Evolutionary conservation across 176 grass and related monocot species (phyloP).

Genomic region (Secale cereale): DNA sequence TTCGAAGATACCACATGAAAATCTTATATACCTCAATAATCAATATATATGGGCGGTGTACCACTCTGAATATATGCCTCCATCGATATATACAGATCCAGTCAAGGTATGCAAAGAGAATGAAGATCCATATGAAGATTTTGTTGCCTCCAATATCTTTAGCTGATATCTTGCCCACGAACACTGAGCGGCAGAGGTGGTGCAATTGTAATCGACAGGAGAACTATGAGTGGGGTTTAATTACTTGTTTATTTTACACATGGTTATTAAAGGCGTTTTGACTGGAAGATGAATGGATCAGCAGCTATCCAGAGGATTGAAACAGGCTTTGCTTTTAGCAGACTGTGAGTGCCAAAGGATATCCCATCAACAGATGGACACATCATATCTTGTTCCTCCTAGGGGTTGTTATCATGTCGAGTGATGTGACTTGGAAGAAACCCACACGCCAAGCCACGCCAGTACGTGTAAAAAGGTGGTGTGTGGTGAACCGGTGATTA

Average conservation of each 20-base stretch:
- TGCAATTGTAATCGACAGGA: background rate
- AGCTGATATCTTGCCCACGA: background rate
- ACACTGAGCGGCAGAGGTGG: background rate
- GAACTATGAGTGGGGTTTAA: background rate
- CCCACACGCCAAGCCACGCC: background rate
- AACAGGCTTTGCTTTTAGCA: conserved; percentile 14
- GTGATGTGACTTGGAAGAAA: background rate
- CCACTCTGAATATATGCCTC: background rate
- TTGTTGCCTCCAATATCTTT: background rate
- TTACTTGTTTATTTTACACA: background rate
- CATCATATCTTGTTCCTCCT: background rate
- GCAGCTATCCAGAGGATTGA: background rate
- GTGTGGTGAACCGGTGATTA: background rate
- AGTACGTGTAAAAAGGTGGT: background rate
- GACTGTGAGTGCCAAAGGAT: background rate
- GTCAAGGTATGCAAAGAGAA: background rate
- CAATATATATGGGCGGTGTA: background rate
- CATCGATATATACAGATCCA: background rate
- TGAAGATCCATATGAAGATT: background rate
- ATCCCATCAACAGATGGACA: background rate
- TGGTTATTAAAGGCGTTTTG: background rate
- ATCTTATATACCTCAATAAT: background rate
- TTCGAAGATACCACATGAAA: too few relatives aligned
- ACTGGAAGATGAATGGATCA: background rate
- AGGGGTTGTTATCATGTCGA: background rate